phyloP scores from a whole-genome alignment of 73 alveolate species.

The Durusdinium trenchii region DNA sequence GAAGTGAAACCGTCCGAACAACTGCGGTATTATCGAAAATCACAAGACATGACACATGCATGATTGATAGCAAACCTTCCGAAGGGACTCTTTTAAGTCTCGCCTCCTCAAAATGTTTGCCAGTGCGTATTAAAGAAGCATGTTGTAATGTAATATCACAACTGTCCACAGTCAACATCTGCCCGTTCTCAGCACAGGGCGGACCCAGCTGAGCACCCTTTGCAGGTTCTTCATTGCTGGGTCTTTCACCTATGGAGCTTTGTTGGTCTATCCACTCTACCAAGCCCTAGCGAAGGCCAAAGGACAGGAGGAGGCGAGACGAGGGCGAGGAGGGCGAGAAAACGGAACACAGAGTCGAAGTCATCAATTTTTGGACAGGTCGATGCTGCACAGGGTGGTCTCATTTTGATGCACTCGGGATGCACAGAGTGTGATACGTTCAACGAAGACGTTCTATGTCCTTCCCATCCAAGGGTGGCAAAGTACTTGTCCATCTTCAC shows the following conservation, averaged over 20 bases:
- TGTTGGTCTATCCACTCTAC: constrained; percentile 43
- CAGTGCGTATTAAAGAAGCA: no score
- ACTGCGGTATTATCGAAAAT: no score
- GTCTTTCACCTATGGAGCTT: constrained; percentile 34
- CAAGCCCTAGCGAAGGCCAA: constrained; percentile 40
- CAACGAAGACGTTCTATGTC: not conserved
- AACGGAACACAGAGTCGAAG: not conserved
- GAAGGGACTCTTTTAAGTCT: no score
- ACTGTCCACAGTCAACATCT: no score
- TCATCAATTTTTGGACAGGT: not conserved
- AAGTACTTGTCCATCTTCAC: constrained; percentile 11
- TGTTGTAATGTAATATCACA: no score
- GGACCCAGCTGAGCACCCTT: no score
- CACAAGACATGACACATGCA: no score
- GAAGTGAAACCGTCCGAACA: no score
- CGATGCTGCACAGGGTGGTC: constrained; percentile 13
- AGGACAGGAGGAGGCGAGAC: constrained; percentile 49
- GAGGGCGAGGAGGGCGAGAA: not conserved
- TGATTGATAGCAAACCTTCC: no score
- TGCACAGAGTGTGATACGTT: not conserved
- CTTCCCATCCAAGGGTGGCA: not conserved
- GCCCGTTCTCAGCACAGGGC: no score
- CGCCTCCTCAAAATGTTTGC: no score
- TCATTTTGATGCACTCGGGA: constrained; percentile 41
- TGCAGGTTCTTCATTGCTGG: constrained; percentile 39